Evolutionary conservation across 352 stramenopile genomes (phyloP).

Genomic region (Pseudoperonospora humuli): DNA sequence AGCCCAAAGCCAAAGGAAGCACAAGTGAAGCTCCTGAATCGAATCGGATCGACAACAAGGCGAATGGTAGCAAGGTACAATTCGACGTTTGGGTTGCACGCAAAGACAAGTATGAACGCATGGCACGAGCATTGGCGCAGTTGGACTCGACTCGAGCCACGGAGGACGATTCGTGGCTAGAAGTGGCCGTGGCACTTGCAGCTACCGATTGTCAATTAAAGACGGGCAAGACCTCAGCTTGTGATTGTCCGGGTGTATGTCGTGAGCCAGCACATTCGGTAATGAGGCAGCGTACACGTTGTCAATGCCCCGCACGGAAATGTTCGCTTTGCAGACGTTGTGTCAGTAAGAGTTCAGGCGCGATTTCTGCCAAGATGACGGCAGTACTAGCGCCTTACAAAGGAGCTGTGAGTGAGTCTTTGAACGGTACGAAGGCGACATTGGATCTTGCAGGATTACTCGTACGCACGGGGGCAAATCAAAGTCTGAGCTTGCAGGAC

Average conservation of each 20-base stretch:
- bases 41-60: neutral
- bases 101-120: constrained; percentile 85
- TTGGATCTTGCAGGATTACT: constrained; percentile 46
- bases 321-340: constrained; percentile 72
- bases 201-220: constrained; percentile 76
- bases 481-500: constrained; percentile 24
- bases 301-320: constrained; percentile 75
- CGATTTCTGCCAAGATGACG: constrained; percentile 66
- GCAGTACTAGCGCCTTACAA: constrained; percentile 44
- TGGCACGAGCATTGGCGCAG: constrained; percentile 45
- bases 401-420: constrained; percentile 7
- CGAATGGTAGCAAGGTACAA: constrained; percentile 30
- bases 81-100: constrained; percentile 80
- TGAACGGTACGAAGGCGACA: constrained; percentile 23
- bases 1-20: constrained; percentile 9
- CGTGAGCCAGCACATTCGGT: constrained; percentile 54
- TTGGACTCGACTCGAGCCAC: constrained; percentile 58
- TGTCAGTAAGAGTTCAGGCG: constrained; percentile 42
- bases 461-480: constrained; percentile 41
- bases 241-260: constrained; percentile 64
- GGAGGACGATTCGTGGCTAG: constrained; percentile 57
- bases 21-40: constrained; percentile 8
- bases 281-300: constrained; percentile 62
- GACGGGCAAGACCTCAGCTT: constrained; percentile 56
- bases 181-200: constrained; percentile 63